Evolutionary conservation across 257 asterid species (phyloP).

Genomic region (Solanum corneliomulleri): DNA sequence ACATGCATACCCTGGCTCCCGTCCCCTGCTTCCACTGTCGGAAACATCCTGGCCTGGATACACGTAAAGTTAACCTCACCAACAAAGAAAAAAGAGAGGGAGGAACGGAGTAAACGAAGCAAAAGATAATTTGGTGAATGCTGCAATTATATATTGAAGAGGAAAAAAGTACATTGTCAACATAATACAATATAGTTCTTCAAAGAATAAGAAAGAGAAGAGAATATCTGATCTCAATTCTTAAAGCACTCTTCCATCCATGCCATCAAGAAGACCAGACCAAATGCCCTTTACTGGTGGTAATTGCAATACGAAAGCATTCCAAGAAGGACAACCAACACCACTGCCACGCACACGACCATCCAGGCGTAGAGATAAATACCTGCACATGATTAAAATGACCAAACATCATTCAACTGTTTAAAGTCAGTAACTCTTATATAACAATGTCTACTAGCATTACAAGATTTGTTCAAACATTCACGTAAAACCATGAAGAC

Average conservation of each 20-base stretch:
- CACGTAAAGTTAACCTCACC: background rate
- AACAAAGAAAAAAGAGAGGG: background rate
- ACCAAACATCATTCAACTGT: background rate
- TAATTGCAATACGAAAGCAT: slow-evolving; percentile 70
- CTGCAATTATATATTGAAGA: background rate
- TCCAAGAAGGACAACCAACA: slow-evolving; percentile 97
- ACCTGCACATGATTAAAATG: slow-evolving; percentile 26
- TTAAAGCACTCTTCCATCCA: slow-evolving; percentile 88
- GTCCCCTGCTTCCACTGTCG: background rate
- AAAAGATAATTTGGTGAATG: background rate
- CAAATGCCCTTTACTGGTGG: slow-evolving; percentile 86
- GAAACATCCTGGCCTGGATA: background rate
- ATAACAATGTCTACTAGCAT: background rate
- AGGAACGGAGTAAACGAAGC: background rate
- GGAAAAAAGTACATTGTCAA: background rate
- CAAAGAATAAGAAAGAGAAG: background rate
- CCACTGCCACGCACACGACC: slow-evolving; percentile 97
- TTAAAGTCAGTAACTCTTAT: background rate
- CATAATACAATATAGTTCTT: background rate
- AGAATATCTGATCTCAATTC: background rate
- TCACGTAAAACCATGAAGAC: background rate
- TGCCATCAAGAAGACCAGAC: slow-evolving; percentile 93
- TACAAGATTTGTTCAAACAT: background rate
- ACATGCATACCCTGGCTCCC: background rate
- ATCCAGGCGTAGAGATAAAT: slow-evolving; percentile 85